These are phyloP conservation scores for Ceratocystiopsis brevicomis DNA, from an alignment of 2,329 filamentous ascomycete species.

Conservation along the genomic window DNA sequence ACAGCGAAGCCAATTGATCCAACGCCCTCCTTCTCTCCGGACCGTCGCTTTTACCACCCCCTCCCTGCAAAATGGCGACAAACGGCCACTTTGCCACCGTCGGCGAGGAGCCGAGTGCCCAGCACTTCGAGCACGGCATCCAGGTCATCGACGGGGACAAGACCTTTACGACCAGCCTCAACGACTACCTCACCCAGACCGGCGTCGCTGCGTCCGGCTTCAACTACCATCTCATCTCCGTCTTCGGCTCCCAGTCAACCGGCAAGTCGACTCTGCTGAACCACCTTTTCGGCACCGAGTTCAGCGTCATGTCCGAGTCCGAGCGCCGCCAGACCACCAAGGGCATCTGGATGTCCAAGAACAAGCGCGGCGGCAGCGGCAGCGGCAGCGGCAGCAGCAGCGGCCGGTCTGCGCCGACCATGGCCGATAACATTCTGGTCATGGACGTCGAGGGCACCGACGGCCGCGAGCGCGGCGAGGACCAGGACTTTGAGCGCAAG, in stretches of 20 bases:
- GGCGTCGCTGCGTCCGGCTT: constrained; percentile 77
- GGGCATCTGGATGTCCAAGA: constrained; percentile 99
- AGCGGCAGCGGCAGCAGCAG: constrained; percentile 27
- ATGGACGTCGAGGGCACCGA: constrained; percentile 99
- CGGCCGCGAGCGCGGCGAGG: constrained; percentile 85
- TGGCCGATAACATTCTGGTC: constrained; percentile 95
- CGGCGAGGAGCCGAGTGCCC: constrained; percentile 42
- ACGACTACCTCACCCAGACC: constrained; percentile 62
- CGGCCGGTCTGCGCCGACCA: constrained; percentile 21
- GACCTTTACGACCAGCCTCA: constrained; percentile 83
- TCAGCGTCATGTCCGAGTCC: constrained; percentile 93
- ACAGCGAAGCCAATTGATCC: no score
- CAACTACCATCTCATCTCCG: constrained; percentile 98
- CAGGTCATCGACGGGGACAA: constrained; percentile 96
- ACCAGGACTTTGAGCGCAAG: constrained; percentile 98
- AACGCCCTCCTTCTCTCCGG: not conserved
- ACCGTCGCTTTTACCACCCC: not conserved
- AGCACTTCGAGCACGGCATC: constrained; percentile 77
- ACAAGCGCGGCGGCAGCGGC: constrained; percentile 47
- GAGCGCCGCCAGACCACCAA: constrained; percentile 94
- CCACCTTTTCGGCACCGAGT: constrained; percentile 83
- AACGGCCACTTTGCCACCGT: constrained; percentile 68
- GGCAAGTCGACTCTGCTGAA: constrained; percentile 96
- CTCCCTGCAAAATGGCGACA: constrained; percentile 25
- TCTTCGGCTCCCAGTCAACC: constrained; percentile 96